A percentile compares a stretch with the other conserved stretches of the same genome.
Evolutionary conservation across 169 alveolate species (phyloP).

Genomic region (Cryptosporidium xiaoi): DNA sequence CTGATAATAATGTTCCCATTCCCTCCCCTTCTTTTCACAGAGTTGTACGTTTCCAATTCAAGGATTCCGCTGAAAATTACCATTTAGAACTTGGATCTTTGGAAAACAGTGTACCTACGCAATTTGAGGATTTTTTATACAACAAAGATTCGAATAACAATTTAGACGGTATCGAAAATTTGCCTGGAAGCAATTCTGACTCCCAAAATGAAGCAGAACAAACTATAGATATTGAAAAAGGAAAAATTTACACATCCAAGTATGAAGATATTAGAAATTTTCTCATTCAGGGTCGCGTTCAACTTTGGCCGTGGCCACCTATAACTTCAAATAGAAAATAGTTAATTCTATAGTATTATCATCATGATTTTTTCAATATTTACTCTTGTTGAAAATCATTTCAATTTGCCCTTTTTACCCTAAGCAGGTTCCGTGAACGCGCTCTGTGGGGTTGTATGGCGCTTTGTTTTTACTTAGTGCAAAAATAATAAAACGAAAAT

Average conservation of each 20-base stretch:
- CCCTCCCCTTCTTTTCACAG: constrained; percentile 57
- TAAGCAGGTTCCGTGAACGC: not conserved
- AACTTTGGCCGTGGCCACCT: constrained; percentile 75
- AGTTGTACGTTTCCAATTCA: constrained; percentile 48
- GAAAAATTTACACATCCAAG: constrained; percentile 38
- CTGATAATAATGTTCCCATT: constrained; percentile 41
- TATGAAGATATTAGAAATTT: constrained; percentile 42
- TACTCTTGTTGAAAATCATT: too few species aligned
- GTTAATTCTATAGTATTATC: too few species aligned
- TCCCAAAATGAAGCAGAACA: constrained; percentile 8
- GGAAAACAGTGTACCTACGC: constrained; percentile 3
- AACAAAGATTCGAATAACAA: not conserved
- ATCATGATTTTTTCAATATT: too few species aligned
- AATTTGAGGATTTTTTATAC: constrained; percentile 4
- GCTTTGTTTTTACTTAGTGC: too few species aligned
- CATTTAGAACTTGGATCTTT: not conserved
- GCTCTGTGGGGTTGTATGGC: constrained; percentile 1
- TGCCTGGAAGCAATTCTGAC: too few species aligned
- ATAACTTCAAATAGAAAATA: constrained; percentile 8
- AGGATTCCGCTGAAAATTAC: constrained; percentile 6
- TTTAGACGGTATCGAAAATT: not conserved
- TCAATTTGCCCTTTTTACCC: too few species aligned
- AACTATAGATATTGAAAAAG: constrained; percentile 34
- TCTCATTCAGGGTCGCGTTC: constrained; percentile 13
- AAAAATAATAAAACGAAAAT: too few species aligned